Evolutionary conservation across 2,329 filamentous ascomycete genomes (phyloP).

Genomic region (Malbranchea zuffiana): DNA sequence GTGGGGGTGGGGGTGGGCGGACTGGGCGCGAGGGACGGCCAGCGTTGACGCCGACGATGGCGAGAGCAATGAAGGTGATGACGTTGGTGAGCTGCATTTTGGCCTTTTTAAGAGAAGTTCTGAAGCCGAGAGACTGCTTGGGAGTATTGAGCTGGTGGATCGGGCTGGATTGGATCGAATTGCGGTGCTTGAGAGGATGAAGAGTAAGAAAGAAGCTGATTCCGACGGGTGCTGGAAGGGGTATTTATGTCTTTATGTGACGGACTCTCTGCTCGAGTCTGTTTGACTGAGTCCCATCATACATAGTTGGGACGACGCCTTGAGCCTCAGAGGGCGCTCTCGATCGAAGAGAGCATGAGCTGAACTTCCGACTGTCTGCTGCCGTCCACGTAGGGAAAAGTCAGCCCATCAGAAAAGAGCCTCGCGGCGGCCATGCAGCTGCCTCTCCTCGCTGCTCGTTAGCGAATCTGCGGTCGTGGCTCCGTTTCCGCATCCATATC

Average conservation of each 20-base stretch:
- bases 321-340: background rate
- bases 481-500: conserved; percentile 2
- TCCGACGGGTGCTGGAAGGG: conserved; percentile 3
- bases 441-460: conserved; percentile 5
- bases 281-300: background rate
- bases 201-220: conserved; percentile 5
- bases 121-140: conserved; percentile 8
- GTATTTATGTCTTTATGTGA: conserved; percentile 11
- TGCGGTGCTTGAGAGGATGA: conserved; percentile 9
- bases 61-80: conserved; percentile 10
- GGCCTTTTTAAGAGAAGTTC: conserved; percentile 8
- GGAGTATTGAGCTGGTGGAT: conserved; percentile 1
- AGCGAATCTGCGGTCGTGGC: conserved; percentile 8
- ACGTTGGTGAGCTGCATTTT: conserved; percentile 15
- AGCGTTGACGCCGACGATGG: conserved; percentile 8
- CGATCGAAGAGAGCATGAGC: background rate
- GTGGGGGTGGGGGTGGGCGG: conserved; percentile 8
- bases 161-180: conserved; percentile 4
- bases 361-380: background rate
- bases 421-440: conserved; percentile 9
- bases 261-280: background rate
- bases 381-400: conserved; percentile 7
- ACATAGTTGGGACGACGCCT: background rate
- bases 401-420: background rate
- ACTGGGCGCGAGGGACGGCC: background rate